phyloP scores from a whole-genome alignment of 1,284 basidiomycete genomes.

The Cryptococcus sp. region DNA sequence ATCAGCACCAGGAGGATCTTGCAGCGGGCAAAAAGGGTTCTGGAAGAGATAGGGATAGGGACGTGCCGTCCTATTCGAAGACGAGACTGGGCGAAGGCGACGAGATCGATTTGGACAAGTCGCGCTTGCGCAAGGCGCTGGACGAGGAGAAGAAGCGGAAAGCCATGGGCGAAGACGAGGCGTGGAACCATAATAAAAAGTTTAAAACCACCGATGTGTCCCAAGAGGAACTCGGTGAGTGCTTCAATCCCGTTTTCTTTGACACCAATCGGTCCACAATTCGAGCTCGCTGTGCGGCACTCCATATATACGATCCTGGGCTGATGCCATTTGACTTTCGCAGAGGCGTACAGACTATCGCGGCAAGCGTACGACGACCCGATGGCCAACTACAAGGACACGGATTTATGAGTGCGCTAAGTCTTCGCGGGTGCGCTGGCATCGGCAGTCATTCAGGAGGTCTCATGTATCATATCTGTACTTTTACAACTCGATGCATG shows the following conservation, averaged over 20 bases:
- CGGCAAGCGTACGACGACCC: slow-evolving; percentile 52
- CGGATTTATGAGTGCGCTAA: slow-evolving; percentile 2
- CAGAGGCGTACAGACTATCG: slow-evolving; percentile 53
- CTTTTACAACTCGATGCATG: slow-evolving; percentile 1
- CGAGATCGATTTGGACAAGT: slow-evolving; percentile 66
- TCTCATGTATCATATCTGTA: background rate
- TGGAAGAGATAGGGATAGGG: slow-evolving; percentile 54
- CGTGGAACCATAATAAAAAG: slow-evolving; percentile 52
- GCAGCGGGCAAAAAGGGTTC: slow-evolving; percentile 31
- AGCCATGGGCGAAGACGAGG: slow-evolving; percentile 62
- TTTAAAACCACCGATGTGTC: slow-evolving; percentile 67
- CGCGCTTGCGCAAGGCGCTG: slow-evolving; percentile 67
- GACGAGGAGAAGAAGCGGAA: slow-evolving; percentile 77
- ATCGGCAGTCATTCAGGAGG: background rate
- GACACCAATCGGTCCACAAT: too few relatives aligned
- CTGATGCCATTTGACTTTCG: background rate
- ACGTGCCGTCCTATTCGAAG: slow-evolving; percentile 55
- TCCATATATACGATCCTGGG: background rate
- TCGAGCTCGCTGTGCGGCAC: too few relatives aligned
- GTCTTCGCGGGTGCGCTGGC: too few relatives aligned
- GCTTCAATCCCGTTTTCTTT: background rate
- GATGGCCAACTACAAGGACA: slow-evolving; percentile 54
- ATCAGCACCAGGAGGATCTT: slow-evolving; percentile 46
- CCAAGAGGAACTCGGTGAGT: slow-evolving; percentile 86
- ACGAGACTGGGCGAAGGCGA: slow-evolving; percentile 74